Base-by-base conservation (phyloP, 768 basidiomycete genomes). In the Termitomyces sp. region DNA sequence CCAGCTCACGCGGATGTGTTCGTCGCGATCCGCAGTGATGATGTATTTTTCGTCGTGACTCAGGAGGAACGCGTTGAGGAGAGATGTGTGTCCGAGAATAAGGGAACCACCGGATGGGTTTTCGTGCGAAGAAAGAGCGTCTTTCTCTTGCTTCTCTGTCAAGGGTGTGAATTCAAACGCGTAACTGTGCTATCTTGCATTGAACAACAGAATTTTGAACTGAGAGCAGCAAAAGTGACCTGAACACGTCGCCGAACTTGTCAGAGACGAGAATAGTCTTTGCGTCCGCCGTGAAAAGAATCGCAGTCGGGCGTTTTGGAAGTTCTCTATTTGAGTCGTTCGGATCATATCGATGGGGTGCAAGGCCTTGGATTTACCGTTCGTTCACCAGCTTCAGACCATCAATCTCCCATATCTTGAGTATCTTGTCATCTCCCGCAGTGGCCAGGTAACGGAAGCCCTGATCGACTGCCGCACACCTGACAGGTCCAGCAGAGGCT, bases 161-260 rank as follows among this genome's bases (percentile, higher is more conserved):
- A 65, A 67, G 16, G 64, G 72, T n/a, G 68, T 62, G 52, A 69
- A 72, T 61, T 79, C 69, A n/a, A 90, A 72, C 0, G 86, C 75
- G 67, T 93, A 90, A 63, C 88, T 90, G 62, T 50, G 51, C 58
- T 20, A 52, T 30, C 3, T n/a, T n/a, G 26, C 10, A n/a, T 11
- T 52, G 10, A 40, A 38, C 18, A 13, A 38, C 18, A 28, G 22
- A 10, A 11, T 18, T 26, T 38, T 4, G 24, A 4, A 38, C 0
- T n/a, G n/a, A 41, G 52, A 52, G 10, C 3, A 30, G 26, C 18
- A 9, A 10, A 20, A 41, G n/a, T 28, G 51, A 89, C 92, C 84
- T 84, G 73, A 94, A 96, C 41, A 96, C 81, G 67, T 98, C 96
- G 0, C 96, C 96, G 61, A 97, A 95, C 71, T 97, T 98, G 72